Base-by-base conservation (phyloP, 768 basidiomycete genomes). In the Melanogaster broomeanus region DNA sequence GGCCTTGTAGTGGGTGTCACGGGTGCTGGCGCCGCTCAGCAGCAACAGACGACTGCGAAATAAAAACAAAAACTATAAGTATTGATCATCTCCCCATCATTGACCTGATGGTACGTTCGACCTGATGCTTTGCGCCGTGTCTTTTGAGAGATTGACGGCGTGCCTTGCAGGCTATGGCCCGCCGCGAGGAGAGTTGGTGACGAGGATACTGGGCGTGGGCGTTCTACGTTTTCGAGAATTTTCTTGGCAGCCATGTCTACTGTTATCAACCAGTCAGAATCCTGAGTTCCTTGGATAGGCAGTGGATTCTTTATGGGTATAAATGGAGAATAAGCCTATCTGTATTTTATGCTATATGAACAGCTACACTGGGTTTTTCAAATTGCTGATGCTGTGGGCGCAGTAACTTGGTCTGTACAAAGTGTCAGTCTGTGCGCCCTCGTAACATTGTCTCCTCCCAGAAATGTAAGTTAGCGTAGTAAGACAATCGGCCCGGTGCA, bases 1-100 rank as follows among this genome's bases (percentile, higher is more conserved):
- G 90, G 92, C 0, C 72, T 96, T 13, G 90, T 96, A 6, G 90
- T 94, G 3, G 89, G 90, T 25, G 88, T 92, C 12, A 92, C 91
- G 1, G 88, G 89, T 19, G 88, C 81, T 31, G 84, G 75, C 38
- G 72, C 76, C 42, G 53, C 66, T 48, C 66, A 68, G 25, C 65
- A 66, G 43, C 65, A 60, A 40, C 65, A 65, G 42, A 34, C 37
- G 19, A 27, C 56, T 13, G 31, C 59, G 3, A 67, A 66, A 31
- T 66, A 55, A 54, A 19, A 25, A 2, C 9, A 8, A 18, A 18
- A 33, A 45, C 18, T 4, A n/a, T n/a, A n/a, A n/a, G n/a, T n/a
- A n/a, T n/a, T n/a, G n/a, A n/a, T n/a, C 24, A 22, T 37, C 24
- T 19, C 24, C 33, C 12, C 3, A 10, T 33, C 27, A 13, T 37